Evolutionary conservation across 2,329 filamentous ascomycete genomes (phyloP).

Genomic region (Dothidotthia symphoricarpi): DNA sequence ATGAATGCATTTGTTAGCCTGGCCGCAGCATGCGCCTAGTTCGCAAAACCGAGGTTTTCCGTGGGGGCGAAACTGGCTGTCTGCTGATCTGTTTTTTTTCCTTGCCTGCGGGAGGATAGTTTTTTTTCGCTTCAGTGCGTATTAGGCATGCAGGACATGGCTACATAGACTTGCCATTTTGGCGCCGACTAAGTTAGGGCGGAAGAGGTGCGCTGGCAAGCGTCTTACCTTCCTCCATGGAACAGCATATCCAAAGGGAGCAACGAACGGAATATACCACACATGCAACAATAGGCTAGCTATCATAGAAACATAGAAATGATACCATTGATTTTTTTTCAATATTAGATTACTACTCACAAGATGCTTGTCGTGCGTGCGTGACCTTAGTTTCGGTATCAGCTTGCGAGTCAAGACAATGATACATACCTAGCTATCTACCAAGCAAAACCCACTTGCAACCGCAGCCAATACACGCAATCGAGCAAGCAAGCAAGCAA

Average conservation of each 20-base stretch:
- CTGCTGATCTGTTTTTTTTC: slow-evolving; percentile 16
- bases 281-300: slow-evolving; percentile 6
- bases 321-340: slow-evolving; percentile 21
- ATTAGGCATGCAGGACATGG: slow-evolving; percentile 21
- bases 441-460: too few species aligned
- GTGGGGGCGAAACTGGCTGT: slow-evolving; percentile 16
- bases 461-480: too few species aligned
- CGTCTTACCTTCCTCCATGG: slow-evolving; percentile 1
- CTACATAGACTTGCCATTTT: slow-evolving; percentile 5
- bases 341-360: too few species aligned
- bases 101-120: slow-evolving; percentile 4
- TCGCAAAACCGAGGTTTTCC: slow-evolving; percentile 5
- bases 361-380: too few species aligned
- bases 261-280: slow-evolving; percentile 7
- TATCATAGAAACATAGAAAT: slow-evolving; percentile 17
- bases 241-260: slow-evolving; percentile 1
- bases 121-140: slow-evolving; percentile 12
- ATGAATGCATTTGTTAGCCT: slow-evolving; percentile 13
- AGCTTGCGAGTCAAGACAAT: too few species aligned
- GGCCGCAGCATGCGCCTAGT: slow-evolving; percentile 8
- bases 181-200: slow-evolving; percentile 4
- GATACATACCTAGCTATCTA: too few species aligned
- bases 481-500: too few species aligned
- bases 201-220: not conserved
- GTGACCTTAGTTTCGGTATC: too few species aligned